A percentile compares a stretch with the other conserved stretches of the same genome.
Evolutionary conservation across 805 yeast species (phyloP).

Genomic region (Pichia ethanolica): DNA sequence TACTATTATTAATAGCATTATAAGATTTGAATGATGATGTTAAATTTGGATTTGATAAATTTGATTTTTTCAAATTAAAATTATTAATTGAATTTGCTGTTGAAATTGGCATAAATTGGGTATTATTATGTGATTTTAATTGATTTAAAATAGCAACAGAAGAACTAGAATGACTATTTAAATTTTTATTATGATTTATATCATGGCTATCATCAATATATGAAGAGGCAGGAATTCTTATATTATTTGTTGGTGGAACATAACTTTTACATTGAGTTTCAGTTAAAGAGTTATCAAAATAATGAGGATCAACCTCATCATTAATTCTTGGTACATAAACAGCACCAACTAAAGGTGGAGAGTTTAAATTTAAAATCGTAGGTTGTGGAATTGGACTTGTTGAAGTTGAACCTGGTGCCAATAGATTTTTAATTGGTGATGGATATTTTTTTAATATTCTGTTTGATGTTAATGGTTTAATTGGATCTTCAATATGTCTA

Average conservation of each 20-base stretch:
- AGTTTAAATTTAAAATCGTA: constrained; percentile 68
- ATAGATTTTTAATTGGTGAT: constrained; percentile 74
- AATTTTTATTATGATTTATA: not conserved
- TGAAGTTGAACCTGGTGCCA: constrained; percentile 67
- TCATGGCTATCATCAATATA: constrained; percentile 5
- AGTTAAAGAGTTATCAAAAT: constrained; percentile 23
- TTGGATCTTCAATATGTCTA: constrained; percentile 75
- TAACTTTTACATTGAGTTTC: constrained; percentile 24
- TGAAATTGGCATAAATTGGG: too few species aligned
- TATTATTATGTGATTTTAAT: not conserved
- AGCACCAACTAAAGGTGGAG: constrained; percentile 93
- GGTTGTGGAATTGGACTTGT: constrained; percentile 79
- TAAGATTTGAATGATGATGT: not conserved
- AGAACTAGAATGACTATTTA: too few species aligned
- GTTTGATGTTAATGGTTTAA: constrained; percentile 57
- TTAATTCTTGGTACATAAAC: constrained; percentile 74
- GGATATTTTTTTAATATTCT: constrained; percentile 67
- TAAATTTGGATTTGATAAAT: too few species aligned
- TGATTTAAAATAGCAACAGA: too few species aligned
- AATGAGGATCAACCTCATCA: constrained; percentile 78
- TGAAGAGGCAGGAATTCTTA: constrained; percentile 18
- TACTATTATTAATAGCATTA: not conserved
- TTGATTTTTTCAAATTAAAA: not conserved
- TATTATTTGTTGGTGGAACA: constrained; percentile 25
- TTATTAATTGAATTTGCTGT: not conserved